A percentile compares a stretch with the other conserved stretches of the same genome.
phyloP scores from a whole-genome alignment of 163 green algal genomes.

The Chloromonas sp. region DNA sequence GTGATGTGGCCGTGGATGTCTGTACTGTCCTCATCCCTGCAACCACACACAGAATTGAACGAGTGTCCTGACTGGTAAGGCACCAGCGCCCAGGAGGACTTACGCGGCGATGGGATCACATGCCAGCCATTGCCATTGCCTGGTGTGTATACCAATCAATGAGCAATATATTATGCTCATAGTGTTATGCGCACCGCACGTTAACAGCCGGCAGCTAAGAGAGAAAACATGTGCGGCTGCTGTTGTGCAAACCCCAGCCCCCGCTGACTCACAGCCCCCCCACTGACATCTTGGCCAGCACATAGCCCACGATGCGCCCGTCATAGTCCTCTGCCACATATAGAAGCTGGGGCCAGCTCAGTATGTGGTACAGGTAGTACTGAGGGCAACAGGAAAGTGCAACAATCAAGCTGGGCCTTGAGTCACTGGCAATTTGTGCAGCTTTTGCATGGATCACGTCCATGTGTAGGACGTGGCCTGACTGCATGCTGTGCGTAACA shows the following conservation, averaged over 20 bases:
- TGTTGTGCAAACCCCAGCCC: not conserved
- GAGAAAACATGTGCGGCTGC: not conserved
- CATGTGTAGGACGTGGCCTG: too few relatives aligned
- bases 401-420: not conserved
- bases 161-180: too few relatives aligned
- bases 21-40: conserved; percentile 85
- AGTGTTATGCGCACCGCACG: too few relatives aligned
- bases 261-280: not conserved
- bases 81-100: not conserved
- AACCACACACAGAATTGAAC: conserved; percentile 2
- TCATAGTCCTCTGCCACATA: conserved; percentile 95
- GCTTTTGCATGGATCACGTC: too few relatives aligned
- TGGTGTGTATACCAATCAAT: too few relatives aligned
- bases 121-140: too few relatives aligned
- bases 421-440: too few relatives aligned
- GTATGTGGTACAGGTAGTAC: conserved; percentile 99
- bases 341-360: conserved; percentile 97
- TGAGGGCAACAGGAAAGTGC: conserved; percentile 31
- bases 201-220: not conserved
- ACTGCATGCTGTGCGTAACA: too few relatives aligned
- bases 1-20: conserved; percentile 95
- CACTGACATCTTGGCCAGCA: conserved; percentile 92
- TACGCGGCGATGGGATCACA: not conserved
- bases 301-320: conserved; percentile 95
- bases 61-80: not conserved